Evolutionary conservation across 805 yeast genomes (phyloP), one percentile per base, ranked within the genome.

Genomic region (Yarrowia keelungensis): DNA sequence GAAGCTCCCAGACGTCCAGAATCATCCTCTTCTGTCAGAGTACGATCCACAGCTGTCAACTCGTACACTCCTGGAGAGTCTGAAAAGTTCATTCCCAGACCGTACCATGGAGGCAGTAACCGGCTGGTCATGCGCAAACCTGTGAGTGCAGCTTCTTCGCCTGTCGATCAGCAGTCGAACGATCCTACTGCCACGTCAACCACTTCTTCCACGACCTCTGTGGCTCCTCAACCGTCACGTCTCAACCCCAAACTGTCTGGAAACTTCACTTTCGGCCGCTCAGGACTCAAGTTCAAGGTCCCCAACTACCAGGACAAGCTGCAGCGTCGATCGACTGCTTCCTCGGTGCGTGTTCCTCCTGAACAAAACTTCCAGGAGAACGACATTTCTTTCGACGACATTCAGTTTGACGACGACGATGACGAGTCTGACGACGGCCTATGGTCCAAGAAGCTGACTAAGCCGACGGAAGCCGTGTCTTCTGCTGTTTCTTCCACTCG

Each of bases 361-460:
- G 61, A 79, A 79, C 19, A 80, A 77, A 5, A 89, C 85, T 90
- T 90, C 78, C 83, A 82, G 56, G 97, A 92, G 71, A 90, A 90
- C 73, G 84, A 82, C 2, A 84, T 92, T 41, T 85, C 87, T 1
- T 93, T 93, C 79, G 89, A 62, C 26, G 67, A 62, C 50, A 62
- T 62, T 41, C 73, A 79, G 75, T 70, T 71, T 73, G 76, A 76
- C 62, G 73, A 71, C 42, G 74, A 71, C n/a, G 74, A 71, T 16
- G 79, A 82, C n/a, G 85, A 81, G 49, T 80, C 83, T 1, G 88
- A 84, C 64, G 88, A 82, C 59, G 89, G 85, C 1, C 79, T 87
- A 68, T 87, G 89, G 85, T 89, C 89, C 1, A 86, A 86, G 70
- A 73, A 70, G 68, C 80, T 80, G 19, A 74, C 76, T 8, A 39